These are phyloP conservation scores for Annulohypoxylon maeteangense DNA, from an alignment of 495 filamentous ascomycete genomes.

Conservation along the genomic window DNA sequence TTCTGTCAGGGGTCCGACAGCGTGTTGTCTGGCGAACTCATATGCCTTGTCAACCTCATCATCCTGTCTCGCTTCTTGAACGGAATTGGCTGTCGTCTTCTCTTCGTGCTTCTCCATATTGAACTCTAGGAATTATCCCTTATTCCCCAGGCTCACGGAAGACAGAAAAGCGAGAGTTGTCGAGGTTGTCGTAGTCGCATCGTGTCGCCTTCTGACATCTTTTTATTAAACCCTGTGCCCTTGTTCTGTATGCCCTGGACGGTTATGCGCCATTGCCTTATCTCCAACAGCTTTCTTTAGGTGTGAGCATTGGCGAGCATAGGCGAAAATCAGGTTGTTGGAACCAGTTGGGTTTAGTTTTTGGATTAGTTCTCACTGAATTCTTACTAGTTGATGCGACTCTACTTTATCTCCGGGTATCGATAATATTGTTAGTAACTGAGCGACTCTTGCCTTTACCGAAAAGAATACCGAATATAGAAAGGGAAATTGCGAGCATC, in stretches of 20 bases:
- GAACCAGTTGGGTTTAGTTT: constrained; percentile 5
- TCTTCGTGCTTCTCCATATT: constrained; percentile 29
- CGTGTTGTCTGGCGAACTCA: constrained; percentile 52
- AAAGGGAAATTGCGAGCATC: constrained; percentile 3
- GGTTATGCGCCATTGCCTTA: constrained; percentile 1
- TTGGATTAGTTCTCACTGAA: background rate
- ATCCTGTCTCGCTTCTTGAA: constrained; percentile 19
- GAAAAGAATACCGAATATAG: constrained; percentile 14
- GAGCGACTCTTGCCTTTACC: background rate
- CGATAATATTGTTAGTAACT: background rate
- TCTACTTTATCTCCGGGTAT: constrained; percentile 15
- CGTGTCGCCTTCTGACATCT: background rate
- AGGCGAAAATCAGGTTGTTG: background rate
- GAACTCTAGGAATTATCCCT: background rate
- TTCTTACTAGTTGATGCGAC: background rate
- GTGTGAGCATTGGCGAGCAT: background rate
- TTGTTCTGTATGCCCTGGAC: background rate
- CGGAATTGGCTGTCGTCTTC: constrained; percentile 10
- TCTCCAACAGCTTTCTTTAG: constrained; percentile 7
- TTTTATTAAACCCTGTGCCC: constrained; percentile 3
- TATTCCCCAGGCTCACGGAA: background rate
- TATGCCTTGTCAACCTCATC: constrained; percentile 57
- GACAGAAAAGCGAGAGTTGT: background rate
- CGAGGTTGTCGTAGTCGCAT: constrained; percentile 20
- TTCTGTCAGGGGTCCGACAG: constrained; percentile 49